Percentiles rank a stretch among this genome's conserved stretches.
phyloP scores from a whole-genome alignment of 805 yeast species.

The Wickerhamiella australiensis region DNA sequence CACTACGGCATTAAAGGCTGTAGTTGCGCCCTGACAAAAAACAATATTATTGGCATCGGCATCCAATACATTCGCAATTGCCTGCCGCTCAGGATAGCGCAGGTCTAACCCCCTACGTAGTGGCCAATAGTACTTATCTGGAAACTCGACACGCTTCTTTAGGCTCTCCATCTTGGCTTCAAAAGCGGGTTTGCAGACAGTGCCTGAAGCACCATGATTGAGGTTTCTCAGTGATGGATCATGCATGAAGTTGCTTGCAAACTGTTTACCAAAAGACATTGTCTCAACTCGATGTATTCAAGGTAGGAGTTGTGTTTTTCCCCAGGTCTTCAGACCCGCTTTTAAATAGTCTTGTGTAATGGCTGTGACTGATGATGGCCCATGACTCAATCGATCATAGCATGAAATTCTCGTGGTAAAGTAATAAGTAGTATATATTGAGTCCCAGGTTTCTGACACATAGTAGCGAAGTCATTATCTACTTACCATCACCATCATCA shows the following conservation, averaged over 20 bases:
- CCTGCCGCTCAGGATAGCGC: slow-evolving; percentile 27
- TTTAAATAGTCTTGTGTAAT: too few species aligned
- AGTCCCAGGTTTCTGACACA: too few species aligned
- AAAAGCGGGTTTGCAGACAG: slow-evolving; percentile 39
- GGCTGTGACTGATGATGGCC: too few species aligned
- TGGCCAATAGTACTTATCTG: slow-evolving; percentile 37
- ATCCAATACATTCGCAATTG: slow-evolving; percentile 35
- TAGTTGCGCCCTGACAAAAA: slow-evolving; percentile 47
- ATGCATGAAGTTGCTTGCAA: too few species aligned
- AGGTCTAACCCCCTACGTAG: slow-evolving; percentile 25
- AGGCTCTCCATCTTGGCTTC: slow-evolving; percentile 29
- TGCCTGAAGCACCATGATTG: slow-evolving; percentile 58
- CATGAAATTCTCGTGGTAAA: too few species aligned
- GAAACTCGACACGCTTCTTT: slow-evolving; percentile 29
- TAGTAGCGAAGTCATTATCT: too few species aligned
- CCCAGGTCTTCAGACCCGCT: too few species aligned
- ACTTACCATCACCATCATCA: neutral
- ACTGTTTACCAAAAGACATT: too few species aligned
- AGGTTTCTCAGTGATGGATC: slow-evolving; percentile 32
- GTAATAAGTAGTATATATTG: too few species aligned
- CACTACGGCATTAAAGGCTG: slow-evolving; percentile 45
- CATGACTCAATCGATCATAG: too few species aligned
- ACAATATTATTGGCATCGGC: slow-evolving; percentile 40
- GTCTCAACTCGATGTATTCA: too few species aligned
- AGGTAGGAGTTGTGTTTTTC: too few species aligned